phyloP scores from a whole-genome alignment of 768 basidiomycete genomes.

The Lyophyllum decastes region DNA sequence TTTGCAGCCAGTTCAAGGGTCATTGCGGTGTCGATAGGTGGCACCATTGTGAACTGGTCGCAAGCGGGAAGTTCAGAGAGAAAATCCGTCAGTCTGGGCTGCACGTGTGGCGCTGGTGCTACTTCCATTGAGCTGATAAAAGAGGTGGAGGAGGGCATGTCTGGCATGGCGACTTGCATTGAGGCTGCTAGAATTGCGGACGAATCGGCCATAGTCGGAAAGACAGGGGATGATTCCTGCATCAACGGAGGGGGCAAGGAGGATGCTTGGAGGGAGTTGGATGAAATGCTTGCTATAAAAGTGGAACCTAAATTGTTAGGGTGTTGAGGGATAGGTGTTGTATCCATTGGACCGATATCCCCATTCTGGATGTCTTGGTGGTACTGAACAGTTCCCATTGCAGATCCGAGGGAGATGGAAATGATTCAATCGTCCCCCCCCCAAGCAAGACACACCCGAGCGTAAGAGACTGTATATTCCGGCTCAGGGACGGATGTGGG shows the following conservation, averaged over 20 bases:
- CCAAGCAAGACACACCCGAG: slow-evolving; percentile 4
- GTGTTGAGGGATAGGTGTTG: slow-evolving; percentile 29
- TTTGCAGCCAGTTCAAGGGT: slow-evolving; percentile 38
- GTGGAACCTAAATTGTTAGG: slow-evolving; percentile 25
- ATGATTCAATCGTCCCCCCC: slow-evolving; percentile 7
- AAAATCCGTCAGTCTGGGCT: slow-evolving; percentile 36
- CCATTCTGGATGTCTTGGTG: slow-evolving; percentile 31
- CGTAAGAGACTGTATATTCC: slow-evolving; percentile 7
- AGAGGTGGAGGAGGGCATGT: slow-evolving; percentile 30
- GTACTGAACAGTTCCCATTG: slow-evolving; percentile 28
- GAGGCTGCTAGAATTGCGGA: slow-evolving; percentile 23
- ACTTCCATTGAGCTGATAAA: slow-evolving; percentile 41
- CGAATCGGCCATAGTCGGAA: slow-evolving; percentile 31
- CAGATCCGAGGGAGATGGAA: slow-evolving; percentile 11
- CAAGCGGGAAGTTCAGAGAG: slow-evolving; percentile 40
- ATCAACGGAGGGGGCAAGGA: slow-evolving; percentile 25
- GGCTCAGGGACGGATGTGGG: slow-evolving; percentile 10
- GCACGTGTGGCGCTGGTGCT: slow-evolving; percentile 23
- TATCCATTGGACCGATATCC: slow-evolving; percentile 36
- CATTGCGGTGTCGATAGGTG: slow-evolving; percentile 36
- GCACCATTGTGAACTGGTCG: slow-evolving; percentile 33
- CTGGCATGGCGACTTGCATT: slow-evolving; percentile 41
- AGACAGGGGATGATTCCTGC: slow-evolving; percentile 34
- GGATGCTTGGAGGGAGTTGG: slow-evolving; percentile 17
- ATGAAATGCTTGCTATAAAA: slow-evolving; percentile 21